phyloP scores from a whole-genome alignment of 208 protist species.

The Trypanosoma avium region DNA sequence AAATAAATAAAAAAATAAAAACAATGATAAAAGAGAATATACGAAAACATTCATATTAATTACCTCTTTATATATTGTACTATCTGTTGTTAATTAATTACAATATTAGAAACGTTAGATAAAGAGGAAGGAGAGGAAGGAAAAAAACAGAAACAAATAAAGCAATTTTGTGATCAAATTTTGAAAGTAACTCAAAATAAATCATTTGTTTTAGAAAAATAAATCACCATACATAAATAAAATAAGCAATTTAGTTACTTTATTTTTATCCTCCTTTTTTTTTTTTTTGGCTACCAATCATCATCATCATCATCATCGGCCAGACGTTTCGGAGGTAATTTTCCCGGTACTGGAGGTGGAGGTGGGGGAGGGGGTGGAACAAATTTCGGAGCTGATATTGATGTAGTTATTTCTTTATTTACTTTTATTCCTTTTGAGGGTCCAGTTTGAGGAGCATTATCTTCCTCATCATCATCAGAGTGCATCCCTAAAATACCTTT shows the following conservation, averaged over 20 bases:
- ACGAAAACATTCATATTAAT: too few relatives aligned
- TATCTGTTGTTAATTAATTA: too few relatives aligned
- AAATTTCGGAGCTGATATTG: neutral
- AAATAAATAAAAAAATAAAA: neutral
- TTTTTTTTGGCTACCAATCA: slow-evolving; percentile 12
- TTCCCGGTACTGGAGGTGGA: slow-evolving; percentile 21
- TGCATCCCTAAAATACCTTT: slow-evolving; percentile 37
- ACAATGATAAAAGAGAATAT: neutral
- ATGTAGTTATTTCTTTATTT: neutral
- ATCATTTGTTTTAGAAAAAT: too few relatives aligned
- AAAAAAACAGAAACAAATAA: too few relatives aligned
- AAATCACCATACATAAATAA: too few relatives aligned
- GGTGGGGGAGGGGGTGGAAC: slow-evolving; percentile 18
- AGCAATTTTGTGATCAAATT: too few relatives aligned
- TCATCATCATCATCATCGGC: slow-evolving; percentile 29
- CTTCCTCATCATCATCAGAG: slow-evolving; percentile 41
- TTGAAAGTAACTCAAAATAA: too few relatives aligned
- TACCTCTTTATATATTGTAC: too few relatives aligned
- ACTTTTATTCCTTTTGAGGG: slow-evolving; percentile 12
- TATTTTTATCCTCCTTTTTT: slow-evolving; percentile 2
- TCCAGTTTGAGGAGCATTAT: neutral
- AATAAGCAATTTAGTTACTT: too few relatives aligned
- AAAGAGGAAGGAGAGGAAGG: neutral
- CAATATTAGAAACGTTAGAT: too few relatives aligned
- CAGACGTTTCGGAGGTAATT: slow-evolving; percentile 14